These are phyloP conservation scores for Phytophthora agathidicida DNA, from an alignment of 352 stramenopile species.

Conservation along the genomic window DNA sequence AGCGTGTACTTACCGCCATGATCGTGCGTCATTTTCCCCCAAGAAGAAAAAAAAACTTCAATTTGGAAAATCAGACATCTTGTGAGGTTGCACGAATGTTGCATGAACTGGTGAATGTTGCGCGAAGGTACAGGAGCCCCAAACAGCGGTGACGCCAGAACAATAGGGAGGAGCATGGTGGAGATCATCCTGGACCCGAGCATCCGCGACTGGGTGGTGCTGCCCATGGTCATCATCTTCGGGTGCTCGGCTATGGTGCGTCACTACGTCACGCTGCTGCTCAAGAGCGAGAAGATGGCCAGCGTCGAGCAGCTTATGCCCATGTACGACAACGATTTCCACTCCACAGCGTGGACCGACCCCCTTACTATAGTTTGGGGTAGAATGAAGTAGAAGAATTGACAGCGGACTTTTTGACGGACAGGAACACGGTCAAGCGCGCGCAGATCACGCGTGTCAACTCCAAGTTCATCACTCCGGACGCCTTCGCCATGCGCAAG, in stretches of 20 bases:
- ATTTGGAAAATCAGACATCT: constrained; percentile 6
- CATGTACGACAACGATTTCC: constrained; percentile 51
- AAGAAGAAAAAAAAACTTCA: constrained; percentile 27
- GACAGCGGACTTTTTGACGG: neutral
- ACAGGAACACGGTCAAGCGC: constrained; percentile 87
- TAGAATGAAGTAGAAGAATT: constrained; percentile 1
- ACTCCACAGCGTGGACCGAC: neutral
- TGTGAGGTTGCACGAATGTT: neutral
- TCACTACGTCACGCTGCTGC: constrained; percentile 85
- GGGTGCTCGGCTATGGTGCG: constrained; percentile 85
- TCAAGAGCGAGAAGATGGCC: constrained; percentile 86
- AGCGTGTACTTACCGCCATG: constrained; percentile 27
- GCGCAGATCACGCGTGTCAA: constrained; percentile 88
- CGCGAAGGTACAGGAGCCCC: too few species aligned
- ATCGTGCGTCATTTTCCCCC: constrained; percentile 17
- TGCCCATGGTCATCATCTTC: constrained; percentile 97
- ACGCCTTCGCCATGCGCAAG: constrained; percentile 91
- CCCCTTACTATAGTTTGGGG: neutral
- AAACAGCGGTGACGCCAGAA: constrained; percentile 1
- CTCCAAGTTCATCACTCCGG: constrained; percentile 86
- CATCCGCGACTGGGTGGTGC: constrained; percentile 96
- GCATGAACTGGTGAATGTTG: too few species aligned
- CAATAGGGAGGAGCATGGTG: constrained; percentile 50
- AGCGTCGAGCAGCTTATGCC: constrained; percentile 75
- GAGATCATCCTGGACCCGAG: constrained; percentile 93